Evolutionary conservation across 805 yeast species (phyloP).

Genomic region (Hanseniaspora lachancei): DNA sequence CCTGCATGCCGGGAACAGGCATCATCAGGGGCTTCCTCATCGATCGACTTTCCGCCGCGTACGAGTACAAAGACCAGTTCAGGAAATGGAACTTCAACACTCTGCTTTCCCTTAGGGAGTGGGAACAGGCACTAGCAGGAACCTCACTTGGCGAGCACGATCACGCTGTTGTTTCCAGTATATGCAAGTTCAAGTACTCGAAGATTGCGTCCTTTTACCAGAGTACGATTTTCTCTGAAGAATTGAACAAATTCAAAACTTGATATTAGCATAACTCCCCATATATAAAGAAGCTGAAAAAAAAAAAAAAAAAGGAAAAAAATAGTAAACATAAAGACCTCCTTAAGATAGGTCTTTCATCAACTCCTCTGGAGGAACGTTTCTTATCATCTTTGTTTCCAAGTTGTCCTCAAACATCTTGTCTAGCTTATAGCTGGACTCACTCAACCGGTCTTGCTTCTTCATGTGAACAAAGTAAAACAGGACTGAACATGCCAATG

Average conservation of each 20-base stretch:
- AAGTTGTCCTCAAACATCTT: slow-evolving; percentile 40
- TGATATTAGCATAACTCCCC: neutral
- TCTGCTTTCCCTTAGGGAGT: neutral
- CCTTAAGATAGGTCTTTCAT: slow-evolving; percentile 26
- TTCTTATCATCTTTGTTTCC: slow-evolving; percentile 47
- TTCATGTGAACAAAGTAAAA: slow-evolving; percentile 25
- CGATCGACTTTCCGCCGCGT: neutral
- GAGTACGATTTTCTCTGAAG: neutral
- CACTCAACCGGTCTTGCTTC: slow-evolving; percentile 29
- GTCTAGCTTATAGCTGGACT: slow-evolving; percentile 22
- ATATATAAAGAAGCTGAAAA: neutral
- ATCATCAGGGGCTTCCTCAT: neutral
- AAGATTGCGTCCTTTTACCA: neutral
- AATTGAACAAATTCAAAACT: neutral
- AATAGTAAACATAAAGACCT: slow-evolving; percentile 5
- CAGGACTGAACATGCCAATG: slow-evolving; percentile 28
- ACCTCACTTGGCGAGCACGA: neutral
- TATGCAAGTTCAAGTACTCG: neutral
- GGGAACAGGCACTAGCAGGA: neutral
- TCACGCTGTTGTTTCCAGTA: neutral
- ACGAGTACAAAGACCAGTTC: neutral
- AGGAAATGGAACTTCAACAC: neutral
- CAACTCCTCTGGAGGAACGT: slow-evolving; percentile 48
- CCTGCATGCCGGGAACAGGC: too few species aligned
- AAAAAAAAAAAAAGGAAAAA: neutral